Conservation (phyloP, 2,329 filamentous ascomycete genomes). For the Xylariomycetidae sp. region DNA sequence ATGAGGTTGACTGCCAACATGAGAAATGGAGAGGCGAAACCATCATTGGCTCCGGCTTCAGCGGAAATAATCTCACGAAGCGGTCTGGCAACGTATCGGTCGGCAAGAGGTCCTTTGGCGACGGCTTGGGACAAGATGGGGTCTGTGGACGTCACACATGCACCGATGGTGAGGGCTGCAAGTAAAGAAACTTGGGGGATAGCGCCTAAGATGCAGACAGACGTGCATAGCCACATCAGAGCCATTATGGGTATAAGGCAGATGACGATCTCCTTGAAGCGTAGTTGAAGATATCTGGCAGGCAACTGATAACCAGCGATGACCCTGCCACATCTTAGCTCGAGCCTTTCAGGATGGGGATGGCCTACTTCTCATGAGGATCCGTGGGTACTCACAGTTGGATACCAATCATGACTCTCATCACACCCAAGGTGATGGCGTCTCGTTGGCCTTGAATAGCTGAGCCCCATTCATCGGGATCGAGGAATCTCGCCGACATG, state of each 20-base stretch:
- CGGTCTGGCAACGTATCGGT: slow-evolving; percentile 54
- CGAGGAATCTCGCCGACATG: slow-evolving; percentile 47
- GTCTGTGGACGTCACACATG: slow-evolving; percentile 58
- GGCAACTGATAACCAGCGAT: slow-evolving; percentile 61
- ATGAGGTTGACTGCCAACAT: slow-evolving; percentile 55
- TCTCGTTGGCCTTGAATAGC: slow-evolving; percentile 28
- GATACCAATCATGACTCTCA: slow-evolving; percentile 57
- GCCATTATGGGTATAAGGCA: slow-evolving; percentile 57
- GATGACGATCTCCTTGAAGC: slow-evolving; percentile 49
- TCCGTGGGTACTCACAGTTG: slow-evolving; percentile 42
- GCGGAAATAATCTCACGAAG: slow-evolving; percentile 59
- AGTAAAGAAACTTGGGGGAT: slow-evolving; percentile 51
- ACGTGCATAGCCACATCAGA: slow-evolving; percentile 57
- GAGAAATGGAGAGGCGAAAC: slow-evolving; percentile 58
- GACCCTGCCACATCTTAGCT: too few relatives aligned
- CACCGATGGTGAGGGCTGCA: slow-evolving; percentile 52
- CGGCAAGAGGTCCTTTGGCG: slow-evolving; percentile 58
- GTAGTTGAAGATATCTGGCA: slow-evolving; percentile 45
- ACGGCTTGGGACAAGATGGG: slow-evolving; percentile 59
- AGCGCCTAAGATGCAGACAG: slow-evolving; percentile 49
- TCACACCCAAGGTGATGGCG: slow-evolving; percentile 43
- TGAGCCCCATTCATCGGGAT: slow-evolving; percentile 36
- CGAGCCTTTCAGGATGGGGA: too few relatives aligned
- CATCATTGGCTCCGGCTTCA: slow-evolving; percentile 59
- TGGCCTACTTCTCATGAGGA: too few relatives aligned